phyloP scores from a whole-genome alignment of 176 grass and related monocot species.

The Canna indica region DNA sequence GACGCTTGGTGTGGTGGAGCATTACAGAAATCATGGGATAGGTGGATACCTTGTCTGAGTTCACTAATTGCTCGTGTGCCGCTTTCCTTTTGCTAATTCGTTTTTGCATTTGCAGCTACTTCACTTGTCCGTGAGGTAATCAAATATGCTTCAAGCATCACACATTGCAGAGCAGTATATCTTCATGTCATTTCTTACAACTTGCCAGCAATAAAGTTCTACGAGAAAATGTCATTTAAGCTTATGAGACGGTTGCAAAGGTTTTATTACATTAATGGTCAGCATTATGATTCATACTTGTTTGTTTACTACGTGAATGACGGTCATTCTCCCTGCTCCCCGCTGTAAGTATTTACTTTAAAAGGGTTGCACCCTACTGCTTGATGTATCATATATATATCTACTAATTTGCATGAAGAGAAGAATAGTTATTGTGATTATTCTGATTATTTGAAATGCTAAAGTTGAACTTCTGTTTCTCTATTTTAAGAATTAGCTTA shows the following conservation, averaged over 20 bases:
- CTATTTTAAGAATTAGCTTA: background rate
- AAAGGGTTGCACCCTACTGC: background rate
- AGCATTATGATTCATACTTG: conserved; percentile 87
- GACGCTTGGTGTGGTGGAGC: conserved; percentile 74
- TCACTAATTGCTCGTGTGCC: conserved; percentile 7
- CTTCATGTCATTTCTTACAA: conserved; percentile 99
- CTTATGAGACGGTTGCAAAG: conserved; percentile 65
- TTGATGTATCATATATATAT: background rate
- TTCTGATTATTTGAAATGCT: background rate
- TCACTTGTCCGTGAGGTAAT: conserved; percentile 83
- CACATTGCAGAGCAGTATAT: conserved; percentile 83
- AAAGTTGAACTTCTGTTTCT: background rate
- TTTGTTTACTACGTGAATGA: conserved; percentile 92
- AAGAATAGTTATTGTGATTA: background rate
- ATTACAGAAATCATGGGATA: conserved; percentile 88
- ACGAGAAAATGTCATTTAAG: conserved; percentile 95
- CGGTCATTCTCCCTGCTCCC: conserved; percentile 67
- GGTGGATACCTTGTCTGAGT: conserved; percentile 34
- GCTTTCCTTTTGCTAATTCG: conserved; percentile 7
- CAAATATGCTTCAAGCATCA: conserved; percentile 87
- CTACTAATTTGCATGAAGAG: background rate
- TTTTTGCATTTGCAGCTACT: conserved; percentile 47
- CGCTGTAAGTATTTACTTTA: conserved; percentile 59
- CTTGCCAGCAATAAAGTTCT: conserved; percentile 88
- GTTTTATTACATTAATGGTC: conserved; percentile 93